Evolutionary conservation across 23 red algal genomes (phyloP).

Genomic region (Gracilariopsis chorda): DNA sequence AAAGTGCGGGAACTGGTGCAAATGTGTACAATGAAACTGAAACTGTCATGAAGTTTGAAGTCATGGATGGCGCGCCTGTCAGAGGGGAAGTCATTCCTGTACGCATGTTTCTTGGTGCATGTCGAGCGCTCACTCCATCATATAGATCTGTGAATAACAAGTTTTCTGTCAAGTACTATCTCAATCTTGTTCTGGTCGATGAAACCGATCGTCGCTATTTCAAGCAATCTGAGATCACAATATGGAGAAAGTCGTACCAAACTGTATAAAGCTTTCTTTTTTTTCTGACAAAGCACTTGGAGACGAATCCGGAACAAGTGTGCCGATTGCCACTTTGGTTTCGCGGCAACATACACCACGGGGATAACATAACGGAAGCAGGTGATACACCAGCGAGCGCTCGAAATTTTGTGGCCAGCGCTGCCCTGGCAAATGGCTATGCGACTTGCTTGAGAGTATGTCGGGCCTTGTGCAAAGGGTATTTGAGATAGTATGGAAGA

Average conservation of each 20-base stretch:
- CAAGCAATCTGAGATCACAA: conserved; percentile 91
- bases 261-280: conserved; percentile 34
- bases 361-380: too few species aligned
- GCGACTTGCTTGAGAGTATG: too few species aligned
- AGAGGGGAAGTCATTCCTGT: conserved; percentile 85
- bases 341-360: too few species aligned
- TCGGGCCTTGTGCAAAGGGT: too few species aligned
- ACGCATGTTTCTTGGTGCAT: conserved; percentile 87
- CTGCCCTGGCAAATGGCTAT: too few species aligned
- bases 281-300: too few species aligned
- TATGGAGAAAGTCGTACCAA: conserved; percentile 42
- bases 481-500: too few species aligned
- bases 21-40: conserved; percentile 86
- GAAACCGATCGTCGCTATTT: conserved; percentile 94
- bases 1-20: conserved; percentile 78
- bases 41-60: conserved; percentile 95
- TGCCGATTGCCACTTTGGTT: too few species aligned
- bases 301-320: too few species aligned
- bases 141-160: conserved; percentile 87
- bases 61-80: conserved; percentile 90
- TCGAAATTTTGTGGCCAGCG: too few species aligned
- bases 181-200: conserved; percentile 95
- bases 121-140: conserved; percentile 85
- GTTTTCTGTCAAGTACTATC: conserved; percentile 96
- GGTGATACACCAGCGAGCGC: too few species aligned